Base-by-base conservation (phyloP, 2,329 filamentous ascomycete species). In the Apiospora aurea region DNA sequence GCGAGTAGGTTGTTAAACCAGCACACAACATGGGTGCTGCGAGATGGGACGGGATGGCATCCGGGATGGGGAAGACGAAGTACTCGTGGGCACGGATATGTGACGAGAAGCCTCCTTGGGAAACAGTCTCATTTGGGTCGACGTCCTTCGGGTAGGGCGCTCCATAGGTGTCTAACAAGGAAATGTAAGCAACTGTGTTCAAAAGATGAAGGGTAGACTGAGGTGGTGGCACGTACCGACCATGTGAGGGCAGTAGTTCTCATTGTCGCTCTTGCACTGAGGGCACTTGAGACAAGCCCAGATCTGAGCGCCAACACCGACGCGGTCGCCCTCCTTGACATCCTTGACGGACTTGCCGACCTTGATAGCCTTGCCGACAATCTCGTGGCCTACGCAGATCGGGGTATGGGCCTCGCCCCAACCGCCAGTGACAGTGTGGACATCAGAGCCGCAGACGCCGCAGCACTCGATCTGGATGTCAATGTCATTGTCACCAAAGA, bases 11-110 rank as follows among this genome's bases (percentile, higher is more conserved):
- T 0, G 94, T 96, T 70, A 96, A 87, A 1, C 94, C 94, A 1
- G 90, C 94, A 78, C 94, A 96, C 41, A 96, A 86, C 84, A 96
- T 90, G 0, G 93, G 93, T 1, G 93, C 88, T 0, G 85, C 87
- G 1, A 84, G 78, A 44, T 86, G 84, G 0, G 84, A 84, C 10
- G 84, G 80, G 13, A 90, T 80, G 0, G 78, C 79, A n/a, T 89
- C 87, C 0, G 88, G 88, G 49, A 90, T 88, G 74, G 87, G 87
- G 76, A 90, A 86, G 44, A 85, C 85, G 75, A 94, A 95, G 80
- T 87, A 85, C 75, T 86, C 84, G 72, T 87, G 86, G 0, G 83
- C 85, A 38, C 86, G 81, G 34, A 87, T 85, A 71, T 88, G 84
- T 21, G 82, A 85, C 0, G 85, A 80, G 72, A 83, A 88, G n/a